These are phyloP conservation scores for Cryoendolithus antarcticus DNA, from an alignment of 2,329 filamentous ascomycete species.

Conservation along the genomic window DNA sequence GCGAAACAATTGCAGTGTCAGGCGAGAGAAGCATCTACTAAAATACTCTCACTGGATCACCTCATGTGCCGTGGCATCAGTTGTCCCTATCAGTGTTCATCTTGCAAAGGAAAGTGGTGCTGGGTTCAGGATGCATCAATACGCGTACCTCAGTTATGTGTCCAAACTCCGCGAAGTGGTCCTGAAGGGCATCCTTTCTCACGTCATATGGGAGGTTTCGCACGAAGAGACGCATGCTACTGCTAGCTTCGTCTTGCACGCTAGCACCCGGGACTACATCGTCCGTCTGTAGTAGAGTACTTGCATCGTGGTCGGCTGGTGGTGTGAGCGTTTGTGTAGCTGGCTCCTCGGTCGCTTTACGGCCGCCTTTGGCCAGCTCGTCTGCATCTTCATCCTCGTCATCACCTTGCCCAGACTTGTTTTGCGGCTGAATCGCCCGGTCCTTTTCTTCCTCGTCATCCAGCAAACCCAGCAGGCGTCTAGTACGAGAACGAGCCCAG, in stretches of 20 bases:
- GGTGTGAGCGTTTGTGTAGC: conserved; percentile 13
- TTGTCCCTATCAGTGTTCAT: conserved; percentile 99
- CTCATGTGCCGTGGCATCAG: conserved; percentile 91
- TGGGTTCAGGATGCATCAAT: conserved; percentile 6
- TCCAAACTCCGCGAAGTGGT: conserved; percentile 61
- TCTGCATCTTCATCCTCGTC: conserved; percentile 10
- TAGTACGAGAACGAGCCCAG: conserved; percentile 85
- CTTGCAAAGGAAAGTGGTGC: conserved; percentile 37
- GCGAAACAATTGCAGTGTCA: not conserved
- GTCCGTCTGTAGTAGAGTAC: conserved; percentile 18
- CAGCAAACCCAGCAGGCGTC: conserved; percentile 68
- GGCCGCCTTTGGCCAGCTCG: conserved; percentile 9
- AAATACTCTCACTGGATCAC: conserved; percentile 88
- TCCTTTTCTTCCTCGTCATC: conserved; percentile 52
- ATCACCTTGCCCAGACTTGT: not conserved
- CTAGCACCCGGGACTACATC: conserved; percentile 17
- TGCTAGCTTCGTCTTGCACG: conserved; percentile 41
- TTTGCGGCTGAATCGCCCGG: not conserved
- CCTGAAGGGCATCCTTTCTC: conserved; percentile 62
- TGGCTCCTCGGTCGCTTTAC: no score
- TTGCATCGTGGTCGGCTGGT: conserved; percentile 19
- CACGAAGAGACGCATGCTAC: conserved; percentile 71
- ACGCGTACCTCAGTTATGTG: conserved; percentile 72
- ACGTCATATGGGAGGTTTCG: conserved; percentile 77
- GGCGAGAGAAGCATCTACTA: conserved; percentile 96